Evolutionary conservation across 2,329 filamentous ascomycete species (phyloP), one percentile per base, ranked within the genome.

Genomic region (Monosporascus sp.): DNA sequence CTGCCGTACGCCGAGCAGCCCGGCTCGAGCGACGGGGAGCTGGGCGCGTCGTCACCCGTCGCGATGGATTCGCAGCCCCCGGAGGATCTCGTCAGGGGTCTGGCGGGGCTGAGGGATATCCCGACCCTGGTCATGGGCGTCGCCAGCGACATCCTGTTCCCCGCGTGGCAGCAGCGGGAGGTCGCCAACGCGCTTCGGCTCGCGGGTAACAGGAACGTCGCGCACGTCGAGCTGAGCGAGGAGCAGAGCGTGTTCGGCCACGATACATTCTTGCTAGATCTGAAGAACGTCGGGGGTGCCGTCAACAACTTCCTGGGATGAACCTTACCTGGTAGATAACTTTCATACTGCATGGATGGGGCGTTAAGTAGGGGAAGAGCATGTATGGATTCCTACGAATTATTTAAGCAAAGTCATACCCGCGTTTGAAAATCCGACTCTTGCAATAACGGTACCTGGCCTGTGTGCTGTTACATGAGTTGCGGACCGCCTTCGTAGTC

Each of bases 131-230:
- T 99, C 11, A 86, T 99, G 76, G 94, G 94, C 36, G 94, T 97
- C 4, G 90, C 90, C 0, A 97, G 90, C 63, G 94, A 99, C 67
- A 97, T 97, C 49, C 75, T 99, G 37, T 99, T 99, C 73, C 94
- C 94, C 0, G 91, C 94, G 0, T 99, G 94, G 93, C 94, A 99
- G 74, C 94, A 99, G 75, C 83, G 89, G 50, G 94, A 99, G 71
- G 86, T 99, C 57, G 93, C 92, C 3, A 86, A 93, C 65, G 88
- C 93, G 3, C 75, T 99, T 58, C 82, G 85, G 55, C 79, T 82
- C 36, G 82, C 81, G 0, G 94, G 94, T 1, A 97, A 96, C 65
- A 78, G 82, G 56, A 83, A 81, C 35, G 92, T 99, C 1, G 87
- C 85, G 45, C 91, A 99, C 70, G 82, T 94, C 15, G 94, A 99